Evolutionary conservation across 2,329 filamentous ascomycete genomes (phyloP), one percentile per base, ranked within the genome.

Genomic region (Colletotrichum scovillei): DNA sequence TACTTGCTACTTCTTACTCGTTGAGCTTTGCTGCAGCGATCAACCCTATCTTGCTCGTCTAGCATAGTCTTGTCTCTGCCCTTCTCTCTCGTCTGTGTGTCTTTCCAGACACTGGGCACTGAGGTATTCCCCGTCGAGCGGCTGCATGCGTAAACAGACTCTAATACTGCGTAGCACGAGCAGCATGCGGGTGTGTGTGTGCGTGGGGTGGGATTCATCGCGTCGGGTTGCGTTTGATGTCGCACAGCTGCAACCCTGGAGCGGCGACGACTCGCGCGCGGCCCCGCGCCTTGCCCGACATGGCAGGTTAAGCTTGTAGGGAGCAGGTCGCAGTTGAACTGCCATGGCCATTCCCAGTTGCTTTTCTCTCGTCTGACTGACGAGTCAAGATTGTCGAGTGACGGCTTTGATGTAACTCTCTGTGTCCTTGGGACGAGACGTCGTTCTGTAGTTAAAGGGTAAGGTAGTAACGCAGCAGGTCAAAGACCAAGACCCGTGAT

Each of bases 211-310:
- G 53, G 52, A 65, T 59, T 59, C 66, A 59, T 56, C 70, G 68
- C 67, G 53, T 63, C 32, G 59, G 30, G 66, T 56, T 64, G 59
- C 70, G 59, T 69, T 63, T 60, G 42, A 24, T 57, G 66, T 70
- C 53, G 60, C 52, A 70, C 70, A 60, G 55, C 55, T 73, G 60
- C 60, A 60, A 69, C 70, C 42, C 55, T 69, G 70, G 55, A 60
- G 70, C 59, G 70, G 60, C 46, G 70, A 64, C 53, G 53, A 64
- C 63, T 69, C 53, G 69, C 69, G 42, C 42, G 58, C 66, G 65
- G 69, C 59, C 69, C 32, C 46, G 60, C 70, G 35, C 60, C 42
- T 22, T 73, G 46, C 60, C 30, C 53, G 53, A 26, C 52, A 72
- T 49, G 69, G 59, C 35, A 63, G 35, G 52, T 64, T 53, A 32